phyloP scores from a whole-genome alignment of 2,329 filamentous ascomycete species.

The Aspergillus pseudotamarii region DNA sequence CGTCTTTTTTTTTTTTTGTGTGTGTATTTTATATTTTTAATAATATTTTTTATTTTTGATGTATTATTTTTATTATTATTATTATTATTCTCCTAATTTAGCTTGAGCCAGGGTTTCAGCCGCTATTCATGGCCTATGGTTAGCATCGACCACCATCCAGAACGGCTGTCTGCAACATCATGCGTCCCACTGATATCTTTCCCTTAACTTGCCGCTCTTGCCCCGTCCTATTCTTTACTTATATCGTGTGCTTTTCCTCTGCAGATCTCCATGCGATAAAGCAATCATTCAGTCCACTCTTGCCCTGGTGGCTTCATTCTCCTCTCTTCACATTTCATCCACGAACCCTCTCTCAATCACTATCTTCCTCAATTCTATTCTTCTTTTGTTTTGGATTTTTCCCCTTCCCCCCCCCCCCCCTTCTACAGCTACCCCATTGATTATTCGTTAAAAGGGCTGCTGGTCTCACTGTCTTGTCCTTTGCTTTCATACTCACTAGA shows the following conservation, averaged over 20 bases:
- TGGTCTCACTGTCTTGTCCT: no score
- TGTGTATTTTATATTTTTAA: background rate
- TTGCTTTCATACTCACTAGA: background rate
- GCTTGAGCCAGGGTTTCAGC: slow-evolving; percentile 25
- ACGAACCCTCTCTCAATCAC: background rate
- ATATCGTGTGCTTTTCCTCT: slow-evolving; percentile 2
- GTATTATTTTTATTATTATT: background rate
- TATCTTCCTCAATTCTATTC: slow-evolving; percentile 15
- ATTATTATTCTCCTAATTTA: background rate
- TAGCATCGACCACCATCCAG: slow-evolving; percentile 14
- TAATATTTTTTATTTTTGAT: background rate
- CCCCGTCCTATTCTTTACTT: slow-evolving; percentile 9
- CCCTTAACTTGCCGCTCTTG: slow-evolving; percentile 22
- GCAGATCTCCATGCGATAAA: background rate
- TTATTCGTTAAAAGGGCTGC: background rate
- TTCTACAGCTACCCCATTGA: background rate
- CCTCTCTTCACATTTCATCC: background rate
- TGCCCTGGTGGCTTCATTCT: background rate
- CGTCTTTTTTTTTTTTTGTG: background rate
- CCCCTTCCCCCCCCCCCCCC: background rate
- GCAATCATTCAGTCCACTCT: slow-evolving; percentile 11
- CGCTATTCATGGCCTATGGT: slow-evolving; percentile 16
- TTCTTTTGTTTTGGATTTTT: slow-evolving; percentile 17
- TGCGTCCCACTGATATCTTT: slow-evolving; percentile 18
- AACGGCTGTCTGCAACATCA: slow-evolving; percentile 23